These are phyloP conservation scores for Cucumis sativus DNA, from an alignment of 306 rosid genomes.

Conservation along the genomic window DNA sequence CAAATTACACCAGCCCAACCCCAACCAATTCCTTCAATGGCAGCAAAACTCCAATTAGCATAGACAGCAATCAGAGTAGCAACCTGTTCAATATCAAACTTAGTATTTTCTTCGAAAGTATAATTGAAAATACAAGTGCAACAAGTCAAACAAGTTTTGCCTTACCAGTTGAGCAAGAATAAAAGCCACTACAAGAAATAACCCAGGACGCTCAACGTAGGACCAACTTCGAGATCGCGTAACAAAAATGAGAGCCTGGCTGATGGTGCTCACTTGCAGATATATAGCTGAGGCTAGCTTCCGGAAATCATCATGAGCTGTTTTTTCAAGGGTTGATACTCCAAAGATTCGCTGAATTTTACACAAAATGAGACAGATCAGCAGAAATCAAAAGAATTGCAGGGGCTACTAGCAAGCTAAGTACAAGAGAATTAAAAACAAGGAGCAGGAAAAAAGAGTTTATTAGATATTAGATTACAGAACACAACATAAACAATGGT, in stretches of 20 bases:
- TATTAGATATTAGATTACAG: background rate
- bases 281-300: slow-evolving; percentile 95
- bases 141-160: background rate
- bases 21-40: slow-evolving; percentile 99
- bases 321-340: slow-evolving; percentile 69
- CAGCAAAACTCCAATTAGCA: slow-evolving; percentile 94
- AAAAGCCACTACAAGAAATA: slow-evolving; percentile 67
- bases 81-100: slow-evolving; percentile 36
- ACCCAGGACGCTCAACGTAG: slow-evolving; percentile 85
- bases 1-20: slow-evolving; percentile 99
- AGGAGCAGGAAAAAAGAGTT: background rate
- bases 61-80: slow-evolving; percentile 94
- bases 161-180: slow-evolving; percentile 86
- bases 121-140: background rate
- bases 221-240: slow-evolving; percentile 98
- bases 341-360: slow-evolving; percentile 54
- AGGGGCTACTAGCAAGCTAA: background rate
- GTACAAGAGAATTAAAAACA: background rate
- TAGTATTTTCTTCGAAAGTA: background rate
- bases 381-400: background rate
- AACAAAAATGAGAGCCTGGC: slow-evolving; percentile 97
- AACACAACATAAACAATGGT: background rate
- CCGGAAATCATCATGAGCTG: slow-evolving; percentile 64
- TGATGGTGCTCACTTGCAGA: slow-evolving; percentile 97
- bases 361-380: slow-evolving; percentile 7